Percentiles rank a stretch among this genome's conserved stretches.
phyloP scores from a whole-genome alignment of 2,329 filamentous ascomycete species.

The Penicillium fuscoglaucum region DNA sequence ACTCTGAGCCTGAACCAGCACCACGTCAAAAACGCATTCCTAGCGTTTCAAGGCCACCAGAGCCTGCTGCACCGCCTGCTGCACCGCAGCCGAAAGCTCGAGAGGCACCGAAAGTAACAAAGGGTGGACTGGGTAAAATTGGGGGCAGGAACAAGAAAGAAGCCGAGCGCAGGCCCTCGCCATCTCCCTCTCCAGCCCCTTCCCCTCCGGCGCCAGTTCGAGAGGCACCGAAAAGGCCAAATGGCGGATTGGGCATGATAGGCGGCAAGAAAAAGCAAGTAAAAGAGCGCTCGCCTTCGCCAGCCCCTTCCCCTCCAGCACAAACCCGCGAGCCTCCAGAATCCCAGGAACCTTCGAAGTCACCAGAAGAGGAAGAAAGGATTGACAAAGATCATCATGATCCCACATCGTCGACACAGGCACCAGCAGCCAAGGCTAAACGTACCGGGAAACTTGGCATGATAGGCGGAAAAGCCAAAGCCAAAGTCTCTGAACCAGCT shows the following conservation, averaged over 20 bases:
- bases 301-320: conserved; percentile 16
- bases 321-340: not conserved
- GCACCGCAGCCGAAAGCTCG: not conserved
- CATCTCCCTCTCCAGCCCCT: not conserved
- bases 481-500: conserved; percentile 11
- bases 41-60: not conserved
- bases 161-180: conserved; percentile 13
- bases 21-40: conserved; percentile 4
- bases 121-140: conserved; percentile 17
- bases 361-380: not conserved
- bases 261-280: conserved; percentile 22
- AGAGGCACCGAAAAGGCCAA: conserved; percentile 7
- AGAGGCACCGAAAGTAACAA: conserved; percentile 3
- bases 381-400: not conserved
- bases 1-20: conserved; percentile 15
- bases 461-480: conserved; percentile 35
- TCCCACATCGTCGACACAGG: conserved; percentile 11
- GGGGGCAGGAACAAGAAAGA: conserved; percentile 21
- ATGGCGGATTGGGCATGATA: conserved; percentile 17
- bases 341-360: conserved; percentile 2
- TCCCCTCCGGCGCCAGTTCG: not conserved
- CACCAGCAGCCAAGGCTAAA: conserved; percentile 22
- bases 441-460: conserved; percentile 35
- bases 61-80: not conserved
- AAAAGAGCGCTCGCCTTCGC: conserved; percentile 13